These are phyloP conservation scores for Starmerella lactis-condensi DNA, from an alignment of 805 yeast genomes.

Conservation along the genomic window DNA sequence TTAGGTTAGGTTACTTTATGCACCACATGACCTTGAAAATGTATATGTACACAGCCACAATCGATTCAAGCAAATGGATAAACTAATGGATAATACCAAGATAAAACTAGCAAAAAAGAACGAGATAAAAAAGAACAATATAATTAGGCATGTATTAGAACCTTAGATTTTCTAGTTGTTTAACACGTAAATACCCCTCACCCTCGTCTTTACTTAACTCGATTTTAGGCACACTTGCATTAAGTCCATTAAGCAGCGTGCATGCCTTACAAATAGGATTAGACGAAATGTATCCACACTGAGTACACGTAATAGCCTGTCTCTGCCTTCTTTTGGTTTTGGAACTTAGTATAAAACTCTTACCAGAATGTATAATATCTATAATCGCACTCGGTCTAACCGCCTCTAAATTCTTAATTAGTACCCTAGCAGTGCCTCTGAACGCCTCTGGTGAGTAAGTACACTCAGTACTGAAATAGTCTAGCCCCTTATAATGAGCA, in stretches of 20 bases:
- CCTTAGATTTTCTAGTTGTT: constrained; percentile 24
- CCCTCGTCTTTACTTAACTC: constrained; percentile 46
- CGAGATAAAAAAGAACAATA: too few relatives aligned
- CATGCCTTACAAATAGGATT: constrained; percentile 89
- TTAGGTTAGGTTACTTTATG: too few relatives aligned
- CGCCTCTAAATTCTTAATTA: constrained; percentile 76
- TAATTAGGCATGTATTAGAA: too few relatives aligned
- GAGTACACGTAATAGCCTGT: constrained; percentile 38
- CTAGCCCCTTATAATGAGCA: constrained; percentile 89
- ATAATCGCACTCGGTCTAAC: constrained; percentile 83
- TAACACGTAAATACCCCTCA: constrained; percentile 19
- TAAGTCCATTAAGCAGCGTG: constrained; percentile 65
- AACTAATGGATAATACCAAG: background rate
- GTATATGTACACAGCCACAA: background rate
- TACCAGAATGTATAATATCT: constrained; percentile 90
- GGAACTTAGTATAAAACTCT: constrained; percentile 21
- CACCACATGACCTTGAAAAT: too few relatives aligned
- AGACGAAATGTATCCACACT: constrained; percentile 81
- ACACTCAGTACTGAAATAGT: constrained; percentile 93
- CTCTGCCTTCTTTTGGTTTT: constrained; percentile 13
- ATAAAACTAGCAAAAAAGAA: background rate
- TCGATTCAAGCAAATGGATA: background rate
- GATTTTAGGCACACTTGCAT: constrained; percentile 51
- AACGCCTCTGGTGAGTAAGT: constrained; percentile 98
- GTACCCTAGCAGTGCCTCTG: constrained; percentile 87